Percentiles rank a stretch among this genome's conserved stretches.
phyloP scores from a whole-genome alignment of 169 alveolate species.

The Plasmodium coatneyi region DNA sequence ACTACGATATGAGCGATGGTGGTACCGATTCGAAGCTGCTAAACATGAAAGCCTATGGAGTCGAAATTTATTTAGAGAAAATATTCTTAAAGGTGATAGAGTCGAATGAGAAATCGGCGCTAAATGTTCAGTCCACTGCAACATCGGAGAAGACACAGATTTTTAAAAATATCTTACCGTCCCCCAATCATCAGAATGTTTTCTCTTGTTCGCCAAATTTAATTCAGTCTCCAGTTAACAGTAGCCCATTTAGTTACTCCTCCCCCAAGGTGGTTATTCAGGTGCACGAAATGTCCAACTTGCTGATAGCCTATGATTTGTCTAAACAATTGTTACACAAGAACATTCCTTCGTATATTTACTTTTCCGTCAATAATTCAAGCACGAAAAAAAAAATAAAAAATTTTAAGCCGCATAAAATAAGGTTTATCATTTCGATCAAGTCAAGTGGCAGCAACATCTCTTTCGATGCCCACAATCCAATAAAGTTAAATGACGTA shows the following conservation, averaged over 20 bases:
- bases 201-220: slow-evolving; percentile 48
- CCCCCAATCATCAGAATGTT: slow-evolving; percentile 18
- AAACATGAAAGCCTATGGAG: slow-evolving; percentile 66
- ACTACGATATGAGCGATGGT: neutral
- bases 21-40: neutral
- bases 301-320: slow-evolving; percentile 65
- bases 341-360: slow-evolving; percentile 50
- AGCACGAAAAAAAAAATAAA: slow-evolving; percentile 50
- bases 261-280: slow-evolving; percentile 52
- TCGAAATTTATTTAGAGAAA: slow-evolving; percentile 56
- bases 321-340: slow-evolving; percentile 50
- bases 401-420: slow-evolving; percentile 44
- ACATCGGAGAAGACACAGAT: slow-evolving; percentile 37
- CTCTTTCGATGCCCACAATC: slow-evolving; percentile 13
- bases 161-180: slow-evolving; percentile 32
- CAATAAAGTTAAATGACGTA: slow-evolving; percentile 37
- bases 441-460: slow-evolving; percentile 29
- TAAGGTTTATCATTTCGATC: slow-evolving; percentile 44
- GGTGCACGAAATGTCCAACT: slow-evolving; percentile 26
- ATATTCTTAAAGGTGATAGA: slow-evolving; percentile 34
- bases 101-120: slow-evolving; percentile 42
- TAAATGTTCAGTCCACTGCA: slow-evolving; percentile 2
- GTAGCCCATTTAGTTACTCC: slow-evolving; percentile 29
- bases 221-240: neutral
- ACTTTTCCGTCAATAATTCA: slow-evolving; percentile 33